These are phyloP conservation scores for Coccinonectria pachysandricola DNA, from an alignment of 2,329 filamentous ascomycete species.

Conservation along the genomic window DNA sequence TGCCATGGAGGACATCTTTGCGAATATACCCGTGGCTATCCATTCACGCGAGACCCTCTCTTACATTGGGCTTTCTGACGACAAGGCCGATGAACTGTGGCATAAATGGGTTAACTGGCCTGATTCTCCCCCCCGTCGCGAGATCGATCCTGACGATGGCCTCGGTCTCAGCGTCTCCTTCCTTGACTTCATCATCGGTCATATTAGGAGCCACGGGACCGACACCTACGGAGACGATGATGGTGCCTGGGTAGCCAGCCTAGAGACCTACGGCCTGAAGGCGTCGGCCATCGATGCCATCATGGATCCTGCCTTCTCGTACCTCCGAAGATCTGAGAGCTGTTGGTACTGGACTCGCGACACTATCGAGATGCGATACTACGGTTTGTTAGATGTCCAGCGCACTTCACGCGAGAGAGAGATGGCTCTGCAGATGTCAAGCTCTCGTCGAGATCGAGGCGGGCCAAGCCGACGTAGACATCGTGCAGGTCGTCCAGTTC, in stretches of 20 bases:
- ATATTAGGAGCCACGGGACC: constrained; percentile 2
- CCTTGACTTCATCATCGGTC: constrained; percentile 6
- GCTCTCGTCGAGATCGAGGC: background rate
- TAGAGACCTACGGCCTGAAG: constrained; percentile 5
- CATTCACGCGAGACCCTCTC: constrained; percentile 8
- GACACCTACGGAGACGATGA: constrained; percentile 5
- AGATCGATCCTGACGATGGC: constrained; percentile 4
- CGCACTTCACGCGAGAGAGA: constrained; percentile 3
- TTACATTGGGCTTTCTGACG: constrained; percentile 6
- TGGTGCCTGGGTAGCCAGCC: constrained; percentile 2
- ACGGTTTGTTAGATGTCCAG: constrained; percentile 5
- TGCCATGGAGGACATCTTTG: constrained; percentile 2
- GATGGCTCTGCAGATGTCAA: background rate
- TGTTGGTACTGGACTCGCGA: constrained; percentile 10
- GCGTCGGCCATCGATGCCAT: constrained; percentile 7
- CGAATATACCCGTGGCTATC: constrained; percentile 6
- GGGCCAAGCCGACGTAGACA: background rate
- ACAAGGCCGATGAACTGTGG: constrained; percentile 8
- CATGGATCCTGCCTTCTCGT: constrained; percentile 10
- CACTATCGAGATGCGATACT: constrained; percentile 9
- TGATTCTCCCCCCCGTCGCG: constrained; percentile 2
- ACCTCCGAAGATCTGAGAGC: constrained; percentile 5
- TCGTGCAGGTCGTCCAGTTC: no score
- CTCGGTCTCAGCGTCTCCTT: constrained; percentile 4
- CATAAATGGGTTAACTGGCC: constrained; percentile 8